phyloP scores from a whole-genome alignment of 768 basidiomycete genomes.

The Boletellus emodensis region DNA sequence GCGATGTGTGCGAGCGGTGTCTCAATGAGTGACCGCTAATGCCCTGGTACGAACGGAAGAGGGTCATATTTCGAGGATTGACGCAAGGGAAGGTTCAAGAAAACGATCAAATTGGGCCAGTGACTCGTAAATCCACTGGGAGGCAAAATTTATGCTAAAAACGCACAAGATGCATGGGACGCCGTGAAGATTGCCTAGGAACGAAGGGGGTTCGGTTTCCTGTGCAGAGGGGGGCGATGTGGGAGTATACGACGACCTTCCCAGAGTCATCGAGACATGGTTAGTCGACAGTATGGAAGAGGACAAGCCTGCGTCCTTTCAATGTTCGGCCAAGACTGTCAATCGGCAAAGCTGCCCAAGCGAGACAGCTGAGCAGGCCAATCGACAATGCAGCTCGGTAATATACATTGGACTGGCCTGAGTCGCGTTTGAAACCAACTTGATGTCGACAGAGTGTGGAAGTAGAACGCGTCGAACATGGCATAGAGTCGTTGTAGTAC shows the following conservation, averaged over 20 bases:
- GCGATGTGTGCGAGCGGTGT: neutral
- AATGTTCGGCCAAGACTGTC: neutral
- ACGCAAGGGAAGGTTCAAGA: conserved; percentile 10
- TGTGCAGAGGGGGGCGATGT: conserved; percentile 2
- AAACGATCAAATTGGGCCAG: neutral
- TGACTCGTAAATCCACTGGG: neutral
- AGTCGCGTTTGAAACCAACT: neutral
- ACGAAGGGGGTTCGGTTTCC: neutral
- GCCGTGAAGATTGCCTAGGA: neutral
- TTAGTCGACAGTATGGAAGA: too few relatives aligned
- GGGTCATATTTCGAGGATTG: conserved; percentile 4
- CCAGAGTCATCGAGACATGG: neutral
- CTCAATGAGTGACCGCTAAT: neutral
- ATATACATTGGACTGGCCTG: neutral
- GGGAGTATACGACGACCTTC: neutral
- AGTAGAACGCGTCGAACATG: neutral
- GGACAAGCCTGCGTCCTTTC: neutral
- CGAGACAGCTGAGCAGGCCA: neutral
- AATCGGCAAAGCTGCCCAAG: neutral
- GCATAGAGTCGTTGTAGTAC: neutral
- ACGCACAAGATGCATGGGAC: neutral
- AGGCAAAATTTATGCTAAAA: too few relatives aligned
- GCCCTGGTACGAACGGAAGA: conserved; percentile 6
- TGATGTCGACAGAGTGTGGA: neutral
- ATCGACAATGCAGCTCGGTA: neutral